Conservation (phyloP, 2,329 filamentous ascomycete species). For the Eutypa lata region DNA sequence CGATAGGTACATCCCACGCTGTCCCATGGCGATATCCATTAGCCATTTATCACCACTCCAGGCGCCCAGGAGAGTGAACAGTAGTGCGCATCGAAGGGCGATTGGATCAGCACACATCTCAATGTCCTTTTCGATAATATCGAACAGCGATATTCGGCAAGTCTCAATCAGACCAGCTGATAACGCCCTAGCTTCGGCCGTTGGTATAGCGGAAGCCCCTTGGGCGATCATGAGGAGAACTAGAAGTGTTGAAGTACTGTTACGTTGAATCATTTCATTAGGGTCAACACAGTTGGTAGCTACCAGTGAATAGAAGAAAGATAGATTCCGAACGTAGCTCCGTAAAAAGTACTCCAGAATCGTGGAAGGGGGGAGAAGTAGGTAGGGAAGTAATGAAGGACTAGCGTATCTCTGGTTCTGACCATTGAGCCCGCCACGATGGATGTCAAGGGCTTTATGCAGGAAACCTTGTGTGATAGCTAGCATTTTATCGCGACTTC, state of each 20-base stretch:
- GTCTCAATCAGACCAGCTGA: conserved; percentile 67
- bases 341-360: conserved; percentile 66
- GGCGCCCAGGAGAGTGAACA: conserved; percentile 65
- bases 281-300: conserved; percentile 59
- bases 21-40: conserved; percentile 74
- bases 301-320: conserved; percentile 64
- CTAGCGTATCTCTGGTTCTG: conserved; percentile 40
- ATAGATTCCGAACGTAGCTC: conserved; percentile 63
- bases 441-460: conserved; percentile 67
- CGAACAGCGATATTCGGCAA: conserved; percentile 69
- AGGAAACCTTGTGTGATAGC: conserved; percentile 69
- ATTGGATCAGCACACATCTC: conserved; percentile 64
- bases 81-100: conserved; percentile 61
- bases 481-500: conserved; percentile 66
- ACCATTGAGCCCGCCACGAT: conserved; percentile 48
- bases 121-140: conserved; percentile 69
- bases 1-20: conserved; percentile 69
- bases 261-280: conserved; percentile 65
- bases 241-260: conserved; percentile 62
- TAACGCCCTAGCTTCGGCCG: conserved; percentile 61
- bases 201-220: conserved; percentile 64
- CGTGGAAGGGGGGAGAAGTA: conserved; percentile 62
- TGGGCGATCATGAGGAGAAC: conserved; percentile 71
- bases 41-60: conserved; percentile 78
- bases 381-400: conserved; percentile 56